These are phyloP conservation scores for Vitis amurensis DNA, from an alignment of 164 flowering plant species.

Conservation along the genomic window DNA sequence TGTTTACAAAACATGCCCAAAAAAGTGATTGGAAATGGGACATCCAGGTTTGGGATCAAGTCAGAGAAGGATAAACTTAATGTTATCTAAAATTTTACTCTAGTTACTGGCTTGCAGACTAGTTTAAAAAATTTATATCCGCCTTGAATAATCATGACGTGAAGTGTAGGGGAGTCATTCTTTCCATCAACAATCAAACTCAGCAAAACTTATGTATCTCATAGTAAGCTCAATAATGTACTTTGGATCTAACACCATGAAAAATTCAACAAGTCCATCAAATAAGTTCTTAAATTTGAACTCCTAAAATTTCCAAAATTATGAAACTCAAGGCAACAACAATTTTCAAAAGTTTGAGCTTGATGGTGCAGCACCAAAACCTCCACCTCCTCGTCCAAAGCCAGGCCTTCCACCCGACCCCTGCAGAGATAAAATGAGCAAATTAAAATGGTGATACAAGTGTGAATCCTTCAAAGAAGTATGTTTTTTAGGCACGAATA, in stretches of 20 bases:
- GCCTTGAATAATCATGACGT: not conserved
- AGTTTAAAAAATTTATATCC: not conserved
- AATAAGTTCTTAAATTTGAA: not conserved
- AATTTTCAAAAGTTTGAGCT: slow-evolving; percentile 22
- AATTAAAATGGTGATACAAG: not conserved
- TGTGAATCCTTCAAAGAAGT: too few relatives aligned
- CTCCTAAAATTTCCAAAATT: not conserved
- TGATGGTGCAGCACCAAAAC: slow-evolving; percentile 32
- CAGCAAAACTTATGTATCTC: not conserved
- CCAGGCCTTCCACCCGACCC: slow-evolving; percentile 39
- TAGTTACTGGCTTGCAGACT: too few relatives aligned
- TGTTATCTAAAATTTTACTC: too few relatives aligned
- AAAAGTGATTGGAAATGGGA: too few relatives aligned
- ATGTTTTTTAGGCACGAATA: too few relatives aligned
- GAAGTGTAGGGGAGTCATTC: not conserved
- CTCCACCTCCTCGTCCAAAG: slow-evolving; percentile 45
- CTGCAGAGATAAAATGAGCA: slow-evolving; percentile 6
- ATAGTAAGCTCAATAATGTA: not conserved
- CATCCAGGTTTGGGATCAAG: too few relatives aligned
- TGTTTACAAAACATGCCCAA: too few relatives aligned
- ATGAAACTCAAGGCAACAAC: not conserved
- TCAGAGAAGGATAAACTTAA: too few relatives aligned
- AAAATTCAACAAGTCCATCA: not conserved
- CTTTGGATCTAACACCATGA: not conserved
- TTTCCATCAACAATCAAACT: not conserved